phyloP scores from a whole-genome alignment of 306 rosid species.

The Rosa persica region DNA sequence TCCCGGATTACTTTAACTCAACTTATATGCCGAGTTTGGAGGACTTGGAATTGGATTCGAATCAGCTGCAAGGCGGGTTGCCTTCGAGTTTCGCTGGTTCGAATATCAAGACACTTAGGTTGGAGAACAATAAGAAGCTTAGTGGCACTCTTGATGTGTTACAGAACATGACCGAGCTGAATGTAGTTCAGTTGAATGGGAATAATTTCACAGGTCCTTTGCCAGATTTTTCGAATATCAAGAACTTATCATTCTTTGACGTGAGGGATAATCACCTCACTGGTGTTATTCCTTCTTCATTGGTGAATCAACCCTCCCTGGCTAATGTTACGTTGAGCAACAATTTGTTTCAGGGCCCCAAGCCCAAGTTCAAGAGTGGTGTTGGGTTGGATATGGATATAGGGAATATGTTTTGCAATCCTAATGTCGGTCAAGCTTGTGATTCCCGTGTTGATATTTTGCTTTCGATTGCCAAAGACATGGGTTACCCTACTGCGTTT shows the following conservation, averaged over 20 bases:
- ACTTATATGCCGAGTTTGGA: conserved; percentile 45
- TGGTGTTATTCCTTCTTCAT: conserved; percentile 70
- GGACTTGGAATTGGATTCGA: conserved; percentile 42
- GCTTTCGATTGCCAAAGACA: conserved; percentile 38
- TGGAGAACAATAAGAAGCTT: conserved; percentile 43
- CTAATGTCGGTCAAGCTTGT: conserved; percentile 41
- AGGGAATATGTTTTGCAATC: conserved; percentile 48
- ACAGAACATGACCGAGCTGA: conserved; percentile 49
- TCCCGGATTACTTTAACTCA: conserved; percentile 56
- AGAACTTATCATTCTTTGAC: conserved; percentile 29
- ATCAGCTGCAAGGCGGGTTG: conserved; percentile 54
- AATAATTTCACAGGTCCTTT: conserved; percentile 75
- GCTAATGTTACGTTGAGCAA: conserved; percentile 57
- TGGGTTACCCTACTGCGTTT: conserved; percentile 57
- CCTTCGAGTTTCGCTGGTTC: conserved; percentile 49
- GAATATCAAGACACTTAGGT: conserved; percentile 49
- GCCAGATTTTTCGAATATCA: conserved; percentile 53
- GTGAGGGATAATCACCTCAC: conserved; percentile 72
- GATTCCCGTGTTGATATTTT: conserved; percentile 50
- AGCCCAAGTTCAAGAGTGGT: conserved; percentile 40
- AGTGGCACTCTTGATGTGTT: conserved; percentile 64
- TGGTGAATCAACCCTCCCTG: conserved; percentile 25
- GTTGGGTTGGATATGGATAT: conserved; percentile 45
- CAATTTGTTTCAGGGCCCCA: conserved; percentile 72
- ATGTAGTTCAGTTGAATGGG: conserved; percentile 47